Conservation (phyloP, 1,284 basidiomycete genomes). For the Moniliophthora roreri region DNA sequence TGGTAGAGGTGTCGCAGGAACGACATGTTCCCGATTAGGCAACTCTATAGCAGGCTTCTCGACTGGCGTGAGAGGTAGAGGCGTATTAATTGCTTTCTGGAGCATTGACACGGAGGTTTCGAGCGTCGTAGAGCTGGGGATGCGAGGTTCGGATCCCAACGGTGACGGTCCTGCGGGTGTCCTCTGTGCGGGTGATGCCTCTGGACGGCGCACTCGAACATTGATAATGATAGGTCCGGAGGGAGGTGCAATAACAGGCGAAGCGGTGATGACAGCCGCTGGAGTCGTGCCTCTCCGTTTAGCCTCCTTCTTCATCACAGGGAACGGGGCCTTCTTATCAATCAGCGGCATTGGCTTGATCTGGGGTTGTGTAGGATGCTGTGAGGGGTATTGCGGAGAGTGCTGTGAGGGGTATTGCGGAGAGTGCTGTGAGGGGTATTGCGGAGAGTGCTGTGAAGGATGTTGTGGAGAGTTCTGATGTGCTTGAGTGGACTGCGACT, state of each 20-base stretch:
- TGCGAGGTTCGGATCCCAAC: background rate
- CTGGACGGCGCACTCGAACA: background rate
- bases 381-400: no score
- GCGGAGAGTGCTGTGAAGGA: no score
- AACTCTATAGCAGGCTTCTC: background rate
- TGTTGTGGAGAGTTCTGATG: no score
- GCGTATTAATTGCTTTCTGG: background rate
- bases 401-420: no score
- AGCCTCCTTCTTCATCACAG: background rate
- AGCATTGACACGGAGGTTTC: background rate
- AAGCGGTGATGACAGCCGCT: background rate
- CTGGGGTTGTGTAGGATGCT: no score
- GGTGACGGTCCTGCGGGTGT: background rate
- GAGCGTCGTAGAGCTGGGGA: background rate
- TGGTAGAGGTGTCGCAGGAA: background rate
- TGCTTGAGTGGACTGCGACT: no score
- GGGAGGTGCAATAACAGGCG: background rate
- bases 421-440: no score
- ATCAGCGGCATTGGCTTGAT: background rate
- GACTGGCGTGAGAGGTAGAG: background rate
- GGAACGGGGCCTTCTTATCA: slow-evolving; percentile 1
- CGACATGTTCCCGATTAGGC: background rate
- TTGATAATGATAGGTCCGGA: background rate
- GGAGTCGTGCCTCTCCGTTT: background rate
- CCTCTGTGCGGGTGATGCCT: background rate